Conservation (phyloP, 495 filamentous ascomycete genomes). For the Astrocystis sublimbata region DNA sequence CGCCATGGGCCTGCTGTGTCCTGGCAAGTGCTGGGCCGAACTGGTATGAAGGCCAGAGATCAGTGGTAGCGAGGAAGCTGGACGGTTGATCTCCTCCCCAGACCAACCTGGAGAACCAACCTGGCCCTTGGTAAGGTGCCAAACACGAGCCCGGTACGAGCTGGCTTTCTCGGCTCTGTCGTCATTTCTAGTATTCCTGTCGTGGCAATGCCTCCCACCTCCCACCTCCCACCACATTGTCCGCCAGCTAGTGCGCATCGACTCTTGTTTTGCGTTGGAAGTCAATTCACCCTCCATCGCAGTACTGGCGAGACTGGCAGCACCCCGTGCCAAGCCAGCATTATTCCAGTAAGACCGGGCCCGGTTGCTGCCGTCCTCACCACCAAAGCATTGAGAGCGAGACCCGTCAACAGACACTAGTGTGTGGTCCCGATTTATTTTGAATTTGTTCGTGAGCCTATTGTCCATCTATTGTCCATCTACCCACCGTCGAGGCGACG, state of each 20-base stretch:
- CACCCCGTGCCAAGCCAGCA: slow-evolving; percentile 1
- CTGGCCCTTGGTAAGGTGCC: too few species aligned
- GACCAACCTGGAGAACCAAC: not conserved
- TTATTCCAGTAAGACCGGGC: not conserved
- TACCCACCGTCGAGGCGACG: not conserved
- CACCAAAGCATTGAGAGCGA: not conserved
- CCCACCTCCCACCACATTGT: slow-evolving; percentile 8
- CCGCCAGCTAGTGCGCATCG: not conserved
- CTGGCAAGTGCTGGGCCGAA: not conserved
- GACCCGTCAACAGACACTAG: not conserved
- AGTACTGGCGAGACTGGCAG: slow-evolving; percentile 3
- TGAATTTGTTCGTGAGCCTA: not conserved
- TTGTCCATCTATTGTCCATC: too few species aligned
- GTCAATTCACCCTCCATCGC: not conserved
- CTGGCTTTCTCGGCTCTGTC: too few species aligned
- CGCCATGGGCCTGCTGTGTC: not conserved
- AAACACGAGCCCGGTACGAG: slow-evolving; percentile 12
- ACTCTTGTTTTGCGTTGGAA: slow-evolving; percentile 4
- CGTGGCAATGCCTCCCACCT: slow-evolving; percentile 12
- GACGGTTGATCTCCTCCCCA: not conserved
- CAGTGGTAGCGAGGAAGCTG: slow-evolving; percentile 1
- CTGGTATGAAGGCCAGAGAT: too few species aligned
- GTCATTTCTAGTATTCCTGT: slow-evolving; percentile 12
- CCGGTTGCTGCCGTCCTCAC: not conserved
- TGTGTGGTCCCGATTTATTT: not conserved